Evolutionary conservation across 768 basidiomycete species (phyloP).

Genomic region (Agrocybe chaxingu): DNA sequence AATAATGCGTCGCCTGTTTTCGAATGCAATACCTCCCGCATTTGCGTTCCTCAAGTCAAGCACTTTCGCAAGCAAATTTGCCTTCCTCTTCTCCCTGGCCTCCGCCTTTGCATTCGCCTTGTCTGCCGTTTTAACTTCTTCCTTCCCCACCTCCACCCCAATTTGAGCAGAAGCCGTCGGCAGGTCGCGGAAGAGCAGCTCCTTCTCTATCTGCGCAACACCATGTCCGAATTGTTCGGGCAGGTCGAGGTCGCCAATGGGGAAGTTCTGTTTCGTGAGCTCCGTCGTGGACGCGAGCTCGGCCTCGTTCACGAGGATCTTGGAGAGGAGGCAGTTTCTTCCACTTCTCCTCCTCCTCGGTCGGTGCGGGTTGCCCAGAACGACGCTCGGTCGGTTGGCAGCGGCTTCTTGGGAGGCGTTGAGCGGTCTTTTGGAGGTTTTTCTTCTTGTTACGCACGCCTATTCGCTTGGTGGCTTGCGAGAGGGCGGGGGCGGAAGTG

Average conservation of each 20-base stretch:
- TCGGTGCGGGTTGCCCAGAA: conserved; percentile 71
- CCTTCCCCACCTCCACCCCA: too few relatives aligned
- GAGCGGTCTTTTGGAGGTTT: conserved; percentile 43
- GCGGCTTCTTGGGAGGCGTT: conserved; percentile 33
- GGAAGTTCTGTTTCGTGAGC: conserved; percentile 18
- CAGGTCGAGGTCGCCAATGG: conserved; percentile 38
- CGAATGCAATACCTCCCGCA: conserved; percentile 80
- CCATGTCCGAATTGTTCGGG: conserved; percentile 65
- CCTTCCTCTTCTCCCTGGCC: conserved; percentile 38
- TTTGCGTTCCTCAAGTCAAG: conserved; percentile 88
- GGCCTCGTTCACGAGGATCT: conserved; percentile 54
- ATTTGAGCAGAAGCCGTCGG: conserved; percentile 42
- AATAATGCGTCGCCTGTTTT: conserved; percentile 81
- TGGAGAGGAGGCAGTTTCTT: conserved; percentile 59
- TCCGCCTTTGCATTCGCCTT: conserved; percentile 1
- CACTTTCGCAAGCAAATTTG: conserved; percentile 58
- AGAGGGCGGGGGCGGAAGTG: conserved; percentile 17
- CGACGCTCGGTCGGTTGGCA: conserved; percentile 54
- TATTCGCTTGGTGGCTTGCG: conserved; percentile 15
- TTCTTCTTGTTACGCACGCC: conserved; percentile 19
- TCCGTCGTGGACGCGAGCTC: conserved; percentile 31
- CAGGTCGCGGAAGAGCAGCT: conserved; percentile 63
- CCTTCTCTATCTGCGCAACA: conserved; percentile 53
- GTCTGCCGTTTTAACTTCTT: conserved; percentile 19
- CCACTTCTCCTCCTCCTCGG: conserved; percentile 65